Conservation (phyloP, 352 stramenopile genomes). For the Globisporangium polare region DNA sequence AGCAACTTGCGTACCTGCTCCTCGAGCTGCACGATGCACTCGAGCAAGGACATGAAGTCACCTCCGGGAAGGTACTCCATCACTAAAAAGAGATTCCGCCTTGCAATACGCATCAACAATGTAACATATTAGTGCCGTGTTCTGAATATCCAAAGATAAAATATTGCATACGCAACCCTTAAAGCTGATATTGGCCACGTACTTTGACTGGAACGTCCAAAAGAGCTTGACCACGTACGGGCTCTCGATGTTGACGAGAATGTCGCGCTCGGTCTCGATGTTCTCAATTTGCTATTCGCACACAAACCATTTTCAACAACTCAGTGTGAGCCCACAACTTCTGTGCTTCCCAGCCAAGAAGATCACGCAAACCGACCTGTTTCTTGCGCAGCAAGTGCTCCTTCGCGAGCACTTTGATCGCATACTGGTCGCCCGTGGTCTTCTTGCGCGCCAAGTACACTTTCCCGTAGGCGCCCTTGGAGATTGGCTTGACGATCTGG, state of each 20-base stretch:
- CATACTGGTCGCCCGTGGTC: slow-evolving; percentile 86
- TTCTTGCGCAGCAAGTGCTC: slow-evolving; percentile 88
- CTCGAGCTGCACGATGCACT: slow-evolving; percentile 86
- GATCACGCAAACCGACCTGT: slow-evolving; percentile 33
- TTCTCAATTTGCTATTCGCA: slow-evolving; percentile 50
- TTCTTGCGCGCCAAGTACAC: slow-evolving; percentile 87
- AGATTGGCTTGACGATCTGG: slow-evolving; percentile 88
- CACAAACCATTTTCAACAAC: neutral
- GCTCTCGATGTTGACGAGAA: slow-evolving; percentile 82
- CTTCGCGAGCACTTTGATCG: slow-evolving; percentile 90
- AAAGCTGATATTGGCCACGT: slow-evolving; percentile 23
- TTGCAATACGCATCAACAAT: slow-evolving; percentile 15
- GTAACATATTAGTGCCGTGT: slow-evolving; percentile 16
- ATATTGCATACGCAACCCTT: no score
- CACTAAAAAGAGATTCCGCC: slow-evolving; percentile 83
- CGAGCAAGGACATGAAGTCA: slow-evolving; percentile 88
- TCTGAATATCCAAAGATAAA: neutral
- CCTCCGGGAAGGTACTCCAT: slow-evolving; percentile 90
- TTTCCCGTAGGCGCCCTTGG: slow-evolving; percentile 86
- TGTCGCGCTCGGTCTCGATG: slow-evolving; percentile 87
- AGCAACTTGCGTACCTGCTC: slow-evolving; percentile 44
- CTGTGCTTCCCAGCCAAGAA: neutral
- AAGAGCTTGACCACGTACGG: slow-evolving; percentile 91
- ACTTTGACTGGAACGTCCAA: slow-evolving; percentile 90
- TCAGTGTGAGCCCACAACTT: neutral